phyloP scores from a whole-genome alignment of 2,329 filamentous ascomycete genomes.

The Fusarium coicis region DNA sequence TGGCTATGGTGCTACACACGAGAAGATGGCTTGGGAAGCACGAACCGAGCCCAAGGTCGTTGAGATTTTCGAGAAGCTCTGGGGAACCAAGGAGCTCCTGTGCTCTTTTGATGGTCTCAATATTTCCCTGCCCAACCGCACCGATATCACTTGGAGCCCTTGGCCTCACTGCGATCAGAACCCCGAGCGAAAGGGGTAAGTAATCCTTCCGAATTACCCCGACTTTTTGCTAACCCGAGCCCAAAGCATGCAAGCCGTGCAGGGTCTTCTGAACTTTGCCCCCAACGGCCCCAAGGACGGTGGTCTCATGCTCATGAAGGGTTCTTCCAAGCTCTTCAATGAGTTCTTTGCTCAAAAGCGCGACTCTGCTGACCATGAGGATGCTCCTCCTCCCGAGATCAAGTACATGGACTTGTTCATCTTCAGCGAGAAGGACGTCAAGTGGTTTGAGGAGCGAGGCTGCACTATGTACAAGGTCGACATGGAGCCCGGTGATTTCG shows the following conservation, averaged over 20 bases:
- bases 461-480: conserved; percentile 51
- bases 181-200: conserved; percentile 46
- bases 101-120: conserved; percentile 56
- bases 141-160: conserved; percentile 44
- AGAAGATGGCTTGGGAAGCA: conserved; percentile 61
- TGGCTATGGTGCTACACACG: conserved; percentile 58
- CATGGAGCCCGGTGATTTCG: conserved; percentile 56
- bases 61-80: conserved; percentile 58
- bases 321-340: conserved; percentile 44
- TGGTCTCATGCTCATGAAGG: conserved; percentile 48
- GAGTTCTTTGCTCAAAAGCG: conserved; percentile 51
- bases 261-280: conserved; percentile 36
- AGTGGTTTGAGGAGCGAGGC: conserved; percentile 50
- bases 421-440: conserved; percentile 48
- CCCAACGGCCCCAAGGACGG: conserved; percentile 50
- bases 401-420: conserved; percentile 48
- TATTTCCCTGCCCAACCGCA: conserved; percentile 55
- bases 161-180: conserved; percentile 41
- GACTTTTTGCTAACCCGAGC: not conserved
- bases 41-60: conserved; percentile 60
- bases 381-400: conserved; percentile 49
- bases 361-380: conserved; percentile 46
- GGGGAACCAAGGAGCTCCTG: conserved; percentile 57
- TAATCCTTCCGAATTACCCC: not conserved
- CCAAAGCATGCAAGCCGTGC: conserved; percentile 15